Percentiles rank a stretch among this genome's conserved stretches.
Evolutionary conservation across 345 rosid genomes (phyloP).

Genomic region (Rhizophora mangle): DNA sequence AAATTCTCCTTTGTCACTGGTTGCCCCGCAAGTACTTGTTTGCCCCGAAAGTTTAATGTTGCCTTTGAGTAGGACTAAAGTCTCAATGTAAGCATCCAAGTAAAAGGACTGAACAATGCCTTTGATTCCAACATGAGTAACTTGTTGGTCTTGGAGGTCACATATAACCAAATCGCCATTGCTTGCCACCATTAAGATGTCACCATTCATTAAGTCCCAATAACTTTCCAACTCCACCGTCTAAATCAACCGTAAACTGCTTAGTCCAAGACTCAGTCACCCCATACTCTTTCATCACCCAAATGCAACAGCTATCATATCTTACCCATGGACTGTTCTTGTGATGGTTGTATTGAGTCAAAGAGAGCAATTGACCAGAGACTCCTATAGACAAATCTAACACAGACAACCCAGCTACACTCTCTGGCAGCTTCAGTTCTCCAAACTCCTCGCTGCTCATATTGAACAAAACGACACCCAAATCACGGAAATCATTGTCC

Average conservation of each 20-base stretch:
- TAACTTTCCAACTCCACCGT: constrained; percentile 16
- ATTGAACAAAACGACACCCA: constrained; percentile 21
- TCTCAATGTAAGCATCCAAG: constrained; percentile 25
- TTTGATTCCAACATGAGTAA: constrained; percentile 13
- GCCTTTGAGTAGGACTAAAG: constrained; percentile 20
- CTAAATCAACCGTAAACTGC: constrained; percentile 17
- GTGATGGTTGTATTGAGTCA: constrained; percentile 21
- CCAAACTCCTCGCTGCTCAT: constrained; percentile 24
- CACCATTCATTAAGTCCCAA: constrained; percentile 25
- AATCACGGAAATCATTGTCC: background rate
- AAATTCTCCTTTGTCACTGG: background rate
- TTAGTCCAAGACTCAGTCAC: constrained; percentile 26
- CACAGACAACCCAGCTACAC: constrained; percentile 8
- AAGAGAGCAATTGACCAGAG: constrained; percentile 10
- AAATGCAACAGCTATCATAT: constrained; percentile 22
- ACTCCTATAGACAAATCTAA: constrained; percentile 19
- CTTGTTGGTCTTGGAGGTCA: constrained; percentile 1
- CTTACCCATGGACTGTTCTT: constrained; percentile 10
- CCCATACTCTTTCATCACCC: constrained; percentile 34
- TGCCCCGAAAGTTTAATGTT: background rate
- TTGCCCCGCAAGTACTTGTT: background rate
- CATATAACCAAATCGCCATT: constrained; percentile 22
- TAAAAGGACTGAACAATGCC: constrained; percentile 24
- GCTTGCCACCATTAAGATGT: constrained; percentile 21
- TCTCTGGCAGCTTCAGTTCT: constrained; percentile 29